Base-by-base conservation (phyloP, 495 filamentous ascomycete genomes). In the Penicillium roqueforti region DNA sequence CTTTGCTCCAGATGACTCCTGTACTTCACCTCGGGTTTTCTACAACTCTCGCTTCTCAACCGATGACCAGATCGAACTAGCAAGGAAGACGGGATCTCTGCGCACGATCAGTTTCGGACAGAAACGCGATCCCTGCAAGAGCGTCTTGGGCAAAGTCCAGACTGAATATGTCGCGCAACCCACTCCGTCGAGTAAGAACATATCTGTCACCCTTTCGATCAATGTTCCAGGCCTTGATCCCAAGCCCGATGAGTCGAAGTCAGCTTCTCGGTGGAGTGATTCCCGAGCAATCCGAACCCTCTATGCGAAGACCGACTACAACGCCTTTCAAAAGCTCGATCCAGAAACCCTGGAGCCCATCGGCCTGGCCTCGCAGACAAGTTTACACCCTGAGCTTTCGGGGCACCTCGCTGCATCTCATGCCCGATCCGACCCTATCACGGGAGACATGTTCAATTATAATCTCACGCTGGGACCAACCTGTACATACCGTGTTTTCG, bases 371-470 rank as follows among this genome's bases (percentile, higher is more conserved):
- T 65, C 63, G 3, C 89, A 92, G 61, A 47, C 55, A 3, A 56
- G 54, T 2, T 69, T 92, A 8, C 85, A 93, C 56, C 86, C 88
- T 0, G 74, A 78, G 3, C 69, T 93, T 11, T 79, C 74, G 13
- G 89, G 89, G 0, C 80, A 73, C 1, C 54, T 87, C 4, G 78
- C 83, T 4, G 81, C 78, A 19, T 76, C 88, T 3, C 89, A 92
- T 63, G 80, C 86, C 6, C 81, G 83, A n/a, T 74, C 76, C 0
- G 87, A 91, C 57, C 87, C 86, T 0, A 58, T 73, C 0, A 91
- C 85, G 0, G 88, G 89, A 2, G 87, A 91, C 55, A 63, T 87
- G n/a, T 89, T 79, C 72, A 92, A 91, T 62, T 90, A 78, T 72
- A 92, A 92, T 62, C 79, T 89, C 31, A 60, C 75, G 1, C 39